Conservation (phyloP, 1,284 basidiomycete genomes). For the Leccinum huronense region DNA sequence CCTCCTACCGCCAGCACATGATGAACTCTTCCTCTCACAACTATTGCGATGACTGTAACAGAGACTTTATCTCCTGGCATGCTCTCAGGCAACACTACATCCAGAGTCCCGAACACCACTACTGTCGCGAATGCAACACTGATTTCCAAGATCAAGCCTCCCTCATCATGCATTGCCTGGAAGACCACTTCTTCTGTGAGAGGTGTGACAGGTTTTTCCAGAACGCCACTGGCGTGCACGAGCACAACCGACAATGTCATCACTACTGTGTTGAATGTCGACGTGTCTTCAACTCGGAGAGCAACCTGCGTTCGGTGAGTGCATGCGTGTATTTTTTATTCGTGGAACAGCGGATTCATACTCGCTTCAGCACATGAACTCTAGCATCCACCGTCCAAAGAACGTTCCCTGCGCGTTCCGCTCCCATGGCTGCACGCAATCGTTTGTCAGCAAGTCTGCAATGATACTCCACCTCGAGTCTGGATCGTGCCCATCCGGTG, state of each 20-base stretch:
- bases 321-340: background rate
- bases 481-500: slow-evolving; percentile 43
- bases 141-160: slow-evolving; percentile 33
- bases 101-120: slow-evolving; percentile 31
- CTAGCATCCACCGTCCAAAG: slow-evolving; percentile 39
- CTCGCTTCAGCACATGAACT: slow-evolving; percentile 38
- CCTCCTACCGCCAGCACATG: slow-evolving; percentile 29
- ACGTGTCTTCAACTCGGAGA: slow-evolving; percentile 41
- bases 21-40: slow-evolving; percentile 22
- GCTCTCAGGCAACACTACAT: slow-evolving; percentile 30
- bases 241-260: slow-evolving; percentile 52
- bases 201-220: slow-evolving; percentile 42
- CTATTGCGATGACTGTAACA: slow-evolving; percentile 22
- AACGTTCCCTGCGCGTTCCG: slow-evolving; percentile 40
- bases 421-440: slow-evolving; percentile 36
- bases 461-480: slow-evolving; percentile 48
- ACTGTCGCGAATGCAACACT: slow-evolving; percentile 45
- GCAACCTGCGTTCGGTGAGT: slow-evolving; percentile 33
- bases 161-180: slow-evolving; percentile 36
- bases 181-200: slow-evolving; percentile 42
- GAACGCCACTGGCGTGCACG: slow-evolving; percentile 38
- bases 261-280: slow-evolving; percentile 48
- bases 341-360: background rate
- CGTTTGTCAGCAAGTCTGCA: slow-evolving; percentile 45
- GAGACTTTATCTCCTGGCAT: slow-evolving; percentile 20